Percentiles rank a stretch among this genome's conserved stretches.
Conservation (phyloP, 257 asterid species). For the Avicennia marina region DNA sequence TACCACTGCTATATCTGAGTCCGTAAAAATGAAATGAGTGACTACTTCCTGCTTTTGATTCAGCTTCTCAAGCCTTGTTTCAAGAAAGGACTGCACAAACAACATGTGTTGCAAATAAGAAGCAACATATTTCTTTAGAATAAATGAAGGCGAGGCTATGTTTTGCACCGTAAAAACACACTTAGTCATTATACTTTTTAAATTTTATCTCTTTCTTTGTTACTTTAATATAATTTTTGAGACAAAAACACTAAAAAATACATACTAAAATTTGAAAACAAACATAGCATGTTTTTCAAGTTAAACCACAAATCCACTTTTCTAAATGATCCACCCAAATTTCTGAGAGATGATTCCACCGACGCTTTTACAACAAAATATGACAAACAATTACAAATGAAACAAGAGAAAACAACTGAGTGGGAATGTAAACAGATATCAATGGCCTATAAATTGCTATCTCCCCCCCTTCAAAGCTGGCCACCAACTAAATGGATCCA, state of each 20-base stretch:
- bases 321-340: background rate
- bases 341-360: background rate
- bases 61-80: slow-evolving; percentile 47
- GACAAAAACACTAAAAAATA: no score
- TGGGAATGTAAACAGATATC: background rate
- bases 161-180: no score
- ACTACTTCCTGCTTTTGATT: slow-evolving; percentile 39
- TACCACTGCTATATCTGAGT: slow-evolving; percentile 87
- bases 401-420: background rate
- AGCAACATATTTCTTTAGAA: slow-evolving; percentile 5
- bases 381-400: background rate
- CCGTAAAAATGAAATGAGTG: slow-evolving; percentile 75
- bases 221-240: no score
- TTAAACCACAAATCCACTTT: slow-evolving; percentile 7
- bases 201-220: no score
- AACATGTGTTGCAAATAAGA: slow-evolving; percentile 14
- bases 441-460: slow-evolving; percentile 2
- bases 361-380: background rate
- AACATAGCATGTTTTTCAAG: background rate
- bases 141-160: background rate
- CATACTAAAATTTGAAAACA: no score
- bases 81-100: slow-evolving; percentile 60
- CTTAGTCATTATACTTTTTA: no score
- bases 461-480: slow-evolving; percentile 8
- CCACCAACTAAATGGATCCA: background rate